These are phyloP conservation scores for Leptosphaerulina australis DNA, from an alignment of 2,329 filamentous ascomycete genomes.

Conservation along the genomic window DNA sequence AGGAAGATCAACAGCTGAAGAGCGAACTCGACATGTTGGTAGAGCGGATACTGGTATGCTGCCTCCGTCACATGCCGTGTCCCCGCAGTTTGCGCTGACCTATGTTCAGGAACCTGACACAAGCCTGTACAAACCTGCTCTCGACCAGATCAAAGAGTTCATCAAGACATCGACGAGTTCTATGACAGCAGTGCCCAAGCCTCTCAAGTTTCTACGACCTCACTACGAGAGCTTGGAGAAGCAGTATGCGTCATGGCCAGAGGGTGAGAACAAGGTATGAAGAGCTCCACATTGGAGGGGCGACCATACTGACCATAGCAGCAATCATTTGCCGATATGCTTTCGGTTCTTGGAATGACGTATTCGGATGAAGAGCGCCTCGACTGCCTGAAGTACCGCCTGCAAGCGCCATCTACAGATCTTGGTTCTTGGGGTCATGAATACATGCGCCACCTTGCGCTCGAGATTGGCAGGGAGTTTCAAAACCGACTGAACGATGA, in stretches of 20 bases:
- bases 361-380: conserved; percentile 95
- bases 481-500: conserved; percentile 85
- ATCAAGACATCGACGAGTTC: conserved; percentile 99
- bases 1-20: conserved; percentile 98
- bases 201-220: conserved; percentile 94
- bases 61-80: conserved; percentile 13
- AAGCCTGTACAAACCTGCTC: conserved; percentile 85
- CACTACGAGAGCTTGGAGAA: conserved; percentile 91
- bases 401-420: conserved; percentile 87
- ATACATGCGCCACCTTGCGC: conserved; percentile 91
- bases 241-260: conserved; percentile 87
- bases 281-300: background rate
- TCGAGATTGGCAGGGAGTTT: conserved; percentile 96
- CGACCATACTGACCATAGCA: conserved; percentile 38
- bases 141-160: conserved; percentile 96
- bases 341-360: conserved; percentile 98
- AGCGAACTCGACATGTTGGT: conserved; percentile 97
- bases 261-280: conserved; percentile 77
- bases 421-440: conserved; percentile 98
- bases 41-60: conserved; percentile 80
- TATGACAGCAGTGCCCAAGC: conserved; percentile 98
- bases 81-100: conserved; percentile 31
- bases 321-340: conserved; percentile 84
- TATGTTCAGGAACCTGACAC: conserved; percentile 75
- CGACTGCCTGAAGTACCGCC: conserved; percentile 94